Conservation (phyloP, 352 stramenopile species). For the Phytopythium boreale region DNA sequence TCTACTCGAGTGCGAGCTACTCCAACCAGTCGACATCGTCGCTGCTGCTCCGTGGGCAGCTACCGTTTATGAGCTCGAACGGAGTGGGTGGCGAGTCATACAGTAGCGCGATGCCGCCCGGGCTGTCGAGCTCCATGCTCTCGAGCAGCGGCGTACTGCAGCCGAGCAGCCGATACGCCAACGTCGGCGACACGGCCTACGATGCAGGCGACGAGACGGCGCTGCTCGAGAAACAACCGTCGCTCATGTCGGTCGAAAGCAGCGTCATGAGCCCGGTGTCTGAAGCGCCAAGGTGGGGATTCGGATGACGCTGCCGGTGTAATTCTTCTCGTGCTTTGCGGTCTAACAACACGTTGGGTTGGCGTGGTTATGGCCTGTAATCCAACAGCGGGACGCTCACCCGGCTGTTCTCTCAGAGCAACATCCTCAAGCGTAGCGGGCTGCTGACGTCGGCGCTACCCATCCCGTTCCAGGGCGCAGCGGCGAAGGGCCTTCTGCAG, state of each 20-base stretch:
- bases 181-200: conserved; percentile 26
- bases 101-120: neutral
- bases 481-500: conserved; percentile 26
- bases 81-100: conserved; percentile 8
- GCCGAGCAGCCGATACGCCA: conserved; percentile 17
- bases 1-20: conserved; percentile 62
- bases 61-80: conserved; percentile 12
- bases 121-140: conserved; percentile 3
- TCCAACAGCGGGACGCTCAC: conserved; percentile 43
- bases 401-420: conserved; percentile 58
- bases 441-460: conserved; percentile 25
- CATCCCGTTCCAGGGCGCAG: conserved; percentile 17
- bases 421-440: conserved; percentile 45
- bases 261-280: conserved; percentile 27
- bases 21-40: conserved; percentile 27
- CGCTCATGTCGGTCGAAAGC: conserved; percentile 33
- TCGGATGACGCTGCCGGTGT: neutral
- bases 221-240: conserved; percentile 27
- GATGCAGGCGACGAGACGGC: conserved; percentile 25
- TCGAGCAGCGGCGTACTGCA: neutral
- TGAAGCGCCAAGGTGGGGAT: conserved; percentile 17
- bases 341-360: neutral
- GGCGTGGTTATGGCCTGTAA: conserved; percentile 10
- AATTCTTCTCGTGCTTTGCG: neutral
- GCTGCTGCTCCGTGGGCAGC: conserved; percentile 18